A percentile compares a stretch with the other conserved stretches of the same genome.
Evolutionary conservation across 1,284 basidiomycete species (phyloP).

Genomic region (Rhodotorula sp.): DNA sequence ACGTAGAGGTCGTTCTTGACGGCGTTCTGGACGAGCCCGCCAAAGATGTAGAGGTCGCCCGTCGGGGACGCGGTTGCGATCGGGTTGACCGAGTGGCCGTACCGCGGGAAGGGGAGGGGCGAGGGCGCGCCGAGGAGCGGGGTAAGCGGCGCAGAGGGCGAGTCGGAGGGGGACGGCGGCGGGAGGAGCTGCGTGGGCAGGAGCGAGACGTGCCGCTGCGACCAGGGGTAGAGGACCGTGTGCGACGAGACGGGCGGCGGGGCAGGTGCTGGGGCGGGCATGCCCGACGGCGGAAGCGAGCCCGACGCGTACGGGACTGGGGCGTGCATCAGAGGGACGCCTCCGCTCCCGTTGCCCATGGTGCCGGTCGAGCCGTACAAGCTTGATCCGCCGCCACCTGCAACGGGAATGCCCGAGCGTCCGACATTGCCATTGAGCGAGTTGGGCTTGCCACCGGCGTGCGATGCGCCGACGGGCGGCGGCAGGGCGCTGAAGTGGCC

Average conservation of each 20-base stretch:
- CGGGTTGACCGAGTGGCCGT: conserved; percentile 93
- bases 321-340: not conserved
- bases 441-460: too few relatives aligned
- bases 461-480: not conserved
- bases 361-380: conserved; percentile 5
- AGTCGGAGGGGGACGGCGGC: conserved; percentile 12
- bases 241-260: conserved; percentile 9
- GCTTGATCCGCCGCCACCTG: not conserved
- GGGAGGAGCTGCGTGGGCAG: conserved; percentile 43
- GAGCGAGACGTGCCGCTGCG: conserved; percentile 41
- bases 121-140: conserved; percentile 44
- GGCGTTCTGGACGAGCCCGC: conserved; percentile 88
- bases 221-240: conserved; percentile 46
- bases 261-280: not conserved
- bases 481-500: not conserved
- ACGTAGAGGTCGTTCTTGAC: conserved; percentile 94
- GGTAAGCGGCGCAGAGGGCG: conserved; percentile 6
- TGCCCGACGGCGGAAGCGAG: not conserved
- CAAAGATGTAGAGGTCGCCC: conserved; percentile 95
- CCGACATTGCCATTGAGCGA: conserved; percentile 19
- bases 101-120: conserved; percentile 83
- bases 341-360: not conserved
- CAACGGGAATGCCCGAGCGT: conserved; percentile 2
- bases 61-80: conserved; percentile 63
- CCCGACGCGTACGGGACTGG: not conserved